Evolutionary conservation across 495 filamentous ascomycete species (phyloP), one percentile per base, ranked within the genome.

Genomic region (Peziza echinospora): DNA sequence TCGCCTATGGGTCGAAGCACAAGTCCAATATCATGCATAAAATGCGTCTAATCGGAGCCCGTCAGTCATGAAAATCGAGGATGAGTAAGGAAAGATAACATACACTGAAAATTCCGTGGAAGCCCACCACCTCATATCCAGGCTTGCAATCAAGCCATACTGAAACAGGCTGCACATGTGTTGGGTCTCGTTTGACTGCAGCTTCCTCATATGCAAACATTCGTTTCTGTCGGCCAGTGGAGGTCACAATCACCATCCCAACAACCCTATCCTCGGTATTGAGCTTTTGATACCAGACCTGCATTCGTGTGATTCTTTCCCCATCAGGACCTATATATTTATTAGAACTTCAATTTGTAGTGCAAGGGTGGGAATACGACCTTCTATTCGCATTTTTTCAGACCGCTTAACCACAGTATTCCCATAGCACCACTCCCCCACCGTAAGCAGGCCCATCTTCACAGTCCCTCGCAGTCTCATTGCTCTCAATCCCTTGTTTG

Each of bases 391-490:
- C 52, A 59, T 59, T 41, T 45, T 59, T 10, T 50, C 46, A 25
- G 41, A 49, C 39, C 17, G 24, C 45, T 53, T 51, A 44, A 53
- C 45, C 23, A n/a, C 48, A 16, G 48, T 46, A 23, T 50, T 46
- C 39, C 48, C 47, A 25, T 52, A 43, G 11, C 49, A 52, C 56
- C 56, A 59, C 24, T 59, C 56, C 9, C 56, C 56, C 43, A 59
- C 49, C 9, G 56, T 55, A 21, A 55, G 45, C 24, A 53, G 21
- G 10, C 56, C 56, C 52, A 59, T 56, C 16, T 45, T 53, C 16
- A 37, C 24, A 5, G 56, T 51, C 10, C 56, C 56, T 3, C 46
- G 56, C 21, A 59, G 55, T 21, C 56, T 44, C 26, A 59, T 45
- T 28, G 55, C 45, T 3, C 49, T 47, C 19, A 59, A 56, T 8